Evolutionary conservation across 2,329 filamentous ascomycete genomes (phyloP).

Genomic region (Ophiosphaerella korrae): DNA sequence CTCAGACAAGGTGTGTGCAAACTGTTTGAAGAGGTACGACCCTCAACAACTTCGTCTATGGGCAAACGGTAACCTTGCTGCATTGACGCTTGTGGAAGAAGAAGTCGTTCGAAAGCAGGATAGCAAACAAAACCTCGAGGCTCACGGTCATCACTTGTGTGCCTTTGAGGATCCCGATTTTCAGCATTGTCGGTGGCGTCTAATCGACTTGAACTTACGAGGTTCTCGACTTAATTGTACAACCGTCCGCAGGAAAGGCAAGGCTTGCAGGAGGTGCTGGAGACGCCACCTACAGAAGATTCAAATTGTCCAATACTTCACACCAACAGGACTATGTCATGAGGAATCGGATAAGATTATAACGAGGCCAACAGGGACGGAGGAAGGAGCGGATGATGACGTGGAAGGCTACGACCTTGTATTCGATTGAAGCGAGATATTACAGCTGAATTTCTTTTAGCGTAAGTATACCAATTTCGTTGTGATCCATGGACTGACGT

Average conservation of each 20-base stretch:
- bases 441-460: background rate
- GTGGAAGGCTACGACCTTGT: constrained; percentile 29
- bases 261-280: constrained; percentile 33
- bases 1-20: constrained; percentile 24
- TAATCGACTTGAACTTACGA: constrained; percentile 30
- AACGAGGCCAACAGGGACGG: constrained; percentile 19
- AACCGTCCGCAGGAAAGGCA: constrained; percentile 25
- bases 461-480: constrained; percentile 3
- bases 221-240: constrained; percentile 24
- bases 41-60: constrained; percentile 27
- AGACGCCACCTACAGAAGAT: constrained; percentile 28
- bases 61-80: constrained; percentile 19
- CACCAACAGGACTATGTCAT: constrained; percentile 34
- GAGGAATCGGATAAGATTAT: constrained; percentile 30
- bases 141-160: constrained; percentile 27
- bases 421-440: constrained; percentile 8
- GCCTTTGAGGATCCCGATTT: constrained; percentile 36
- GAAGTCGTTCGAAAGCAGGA: constrained; percentile 25
- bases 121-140: constrained; percentile 30
- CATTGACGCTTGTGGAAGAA: constrained; percentile 21
- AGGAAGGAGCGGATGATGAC: constrained; percentile 28
- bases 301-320: constrained; percentile 31
- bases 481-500: background rate
- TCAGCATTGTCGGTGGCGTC: constrained; percentile 31
- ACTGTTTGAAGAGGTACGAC: constrained; percentile 33